Evolutionary conservation across 441 rosid species (phyloP).

Genomic region (Metrosideros polymorpha): DNA sequence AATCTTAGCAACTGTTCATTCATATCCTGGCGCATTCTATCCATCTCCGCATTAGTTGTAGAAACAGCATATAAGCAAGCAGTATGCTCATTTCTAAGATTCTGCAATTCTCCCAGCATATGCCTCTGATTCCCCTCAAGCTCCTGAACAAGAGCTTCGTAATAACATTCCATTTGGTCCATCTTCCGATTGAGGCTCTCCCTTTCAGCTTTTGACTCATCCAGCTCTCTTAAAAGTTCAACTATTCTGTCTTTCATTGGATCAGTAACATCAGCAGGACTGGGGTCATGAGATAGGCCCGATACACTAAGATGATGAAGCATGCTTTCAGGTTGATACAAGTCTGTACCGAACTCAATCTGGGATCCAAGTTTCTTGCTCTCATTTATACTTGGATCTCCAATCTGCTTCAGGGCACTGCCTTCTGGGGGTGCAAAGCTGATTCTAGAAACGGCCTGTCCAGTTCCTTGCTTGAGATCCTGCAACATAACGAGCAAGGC

Average conservation of each 20-base stretch:
- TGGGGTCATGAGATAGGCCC: conserved; percentile 55
- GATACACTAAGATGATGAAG: conserved; percentile 63
- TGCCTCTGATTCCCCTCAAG: conserved; percentile 98
- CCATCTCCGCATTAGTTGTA: conserved; percentile 77
- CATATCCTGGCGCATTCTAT: conserved; percentile 55
- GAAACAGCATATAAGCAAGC: conserved; percentile 62
- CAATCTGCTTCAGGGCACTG: conserved; percentile 18
- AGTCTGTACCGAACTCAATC: conserved; percentile 51
- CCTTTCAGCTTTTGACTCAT: conserved; percentile 82
- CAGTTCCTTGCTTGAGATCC: conserved; percentile 68
- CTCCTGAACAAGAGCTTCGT: conserved; percentile 93
- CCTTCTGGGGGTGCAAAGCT: conserved; percentile 34
- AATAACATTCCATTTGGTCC: conserved; percentile 99
- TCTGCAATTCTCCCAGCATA: conserved; percentile 86
- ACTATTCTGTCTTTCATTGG: conserved; percentile 71
- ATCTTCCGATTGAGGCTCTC: conserved; percentile 85
- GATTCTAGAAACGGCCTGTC: conserved; percentile 31
- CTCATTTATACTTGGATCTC: conserved; percentile 30
- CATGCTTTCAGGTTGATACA: conserved; percentile 75
- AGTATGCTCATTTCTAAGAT: conserved; percentile 85
- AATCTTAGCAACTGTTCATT: conserved; percentile 54
- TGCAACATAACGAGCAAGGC: conserved; percentile 49
- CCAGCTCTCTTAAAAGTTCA: conserved; percentile 86
- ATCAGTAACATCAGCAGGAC: conserved; percentile 43
- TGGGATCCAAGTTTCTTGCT: conserved; percentile 32